Evolutionary conservation across 495 filamentous ascomycete species (phyloP).

Genomic region (Parmelia sp.): DNA sequence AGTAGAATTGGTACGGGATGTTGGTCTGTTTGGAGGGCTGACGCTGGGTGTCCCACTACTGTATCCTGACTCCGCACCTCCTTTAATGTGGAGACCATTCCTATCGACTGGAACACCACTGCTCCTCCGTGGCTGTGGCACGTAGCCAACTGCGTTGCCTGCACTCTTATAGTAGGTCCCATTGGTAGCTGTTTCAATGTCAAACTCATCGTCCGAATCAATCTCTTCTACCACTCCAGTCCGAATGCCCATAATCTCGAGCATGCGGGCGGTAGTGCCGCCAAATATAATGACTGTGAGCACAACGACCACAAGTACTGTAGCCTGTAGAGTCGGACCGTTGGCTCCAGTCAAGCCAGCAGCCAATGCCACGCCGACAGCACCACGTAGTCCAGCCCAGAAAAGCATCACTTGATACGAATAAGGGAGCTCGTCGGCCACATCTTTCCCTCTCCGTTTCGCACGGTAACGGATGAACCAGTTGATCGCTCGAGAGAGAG

Average conservation of each 20-base stretch:
- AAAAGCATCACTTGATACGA: constrained; percentile 96
- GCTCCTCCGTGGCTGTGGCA: constrained; percentile 48
- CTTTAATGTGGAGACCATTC: constrained; percentile 36
- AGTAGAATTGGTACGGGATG: constrained; percentile 46
- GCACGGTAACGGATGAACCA: constrained; percentile 91
- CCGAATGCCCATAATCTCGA: constrained; percentile 89
- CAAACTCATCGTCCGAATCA: constrained; percentile 96
- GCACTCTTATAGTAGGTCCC: constrained; percentile 73
- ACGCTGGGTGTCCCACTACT: constrained; percentile 50
- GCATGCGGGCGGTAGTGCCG: constrained; percentile 95
- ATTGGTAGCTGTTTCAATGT: constrained; percentile 77
- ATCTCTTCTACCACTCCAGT: constrained; percentile 95
- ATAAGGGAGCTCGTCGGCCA: constrained; percentile 83
- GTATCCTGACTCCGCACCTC: constrained; percentile 37
- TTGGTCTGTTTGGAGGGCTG: constrained; percentile 43
- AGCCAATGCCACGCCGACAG: constrained; percentile 93
- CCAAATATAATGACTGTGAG: constrained; percentile 98
- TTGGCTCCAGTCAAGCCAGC: constrained; percentile 77
- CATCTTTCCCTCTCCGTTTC: constrained; percentile 66
- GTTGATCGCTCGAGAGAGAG: constrained; percentile 83
- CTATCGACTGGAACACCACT: constrained; percentile 48
- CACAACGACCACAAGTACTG: constrained; percentile 93
- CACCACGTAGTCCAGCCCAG: constrained; percentile 94
- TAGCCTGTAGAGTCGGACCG: constrained; percentile 72
- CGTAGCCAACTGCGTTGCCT: constrained; percentile 63